These are phyloP conservation scores for Aspergillus sp. DNA, from an alignment of 2,329 filamentous ascomycete species.

Conservation along the genomic window DNA sequence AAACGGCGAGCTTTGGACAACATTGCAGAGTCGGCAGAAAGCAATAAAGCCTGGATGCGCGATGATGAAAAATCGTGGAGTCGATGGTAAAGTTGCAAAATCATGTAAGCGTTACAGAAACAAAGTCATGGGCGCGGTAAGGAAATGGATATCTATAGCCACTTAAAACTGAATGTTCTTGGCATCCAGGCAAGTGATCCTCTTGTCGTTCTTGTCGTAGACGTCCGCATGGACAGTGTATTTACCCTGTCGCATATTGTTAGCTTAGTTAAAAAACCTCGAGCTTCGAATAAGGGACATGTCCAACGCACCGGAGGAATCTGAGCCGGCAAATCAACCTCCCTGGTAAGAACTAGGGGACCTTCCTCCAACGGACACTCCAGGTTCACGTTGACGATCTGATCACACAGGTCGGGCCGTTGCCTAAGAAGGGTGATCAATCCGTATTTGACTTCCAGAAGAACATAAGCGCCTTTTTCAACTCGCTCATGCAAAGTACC, in stretches of 20 bases:
- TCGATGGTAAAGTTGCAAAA: neutral
- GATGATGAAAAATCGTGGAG: neutral
- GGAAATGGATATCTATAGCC: neutral
- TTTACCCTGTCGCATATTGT: constrained; percentile 62
- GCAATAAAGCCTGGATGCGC: neutral
- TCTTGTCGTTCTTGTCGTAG: constrained; percentile 67
- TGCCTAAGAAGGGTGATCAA: constrained; percentile 85
- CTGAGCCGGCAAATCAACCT: constrained; percentile 78
- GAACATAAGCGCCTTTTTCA: constrained; percentile 75
- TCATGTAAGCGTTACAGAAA: constrained; percentile 7
- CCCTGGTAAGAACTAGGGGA: constrained; percentile 70
- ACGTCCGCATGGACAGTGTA: constrained; percentile 90
- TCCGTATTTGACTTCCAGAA: constrained; percentile 87
- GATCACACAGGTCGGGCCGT: constrained; percentile 81
- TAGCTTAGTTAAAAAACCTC: constrained; percentile 4
- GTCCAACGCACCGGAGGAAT: constrained; percentile 76
- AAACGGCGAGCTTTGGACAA: neutral
- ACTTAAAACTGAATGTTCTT: constrained; percentile 35
- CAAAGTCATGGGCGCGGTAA: neutral
- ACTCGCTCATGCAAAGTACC: constrained; percentile 74
- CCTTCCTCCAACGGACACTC: constrained; percentile 86
- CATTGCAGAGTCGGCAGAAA: constrained; percentile 9
- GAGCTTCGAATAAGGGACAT: neutral
- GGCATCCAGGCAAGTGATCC: constrained; percentile 85
- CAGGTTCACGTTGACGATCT: constrained; percentile 83